These are phyloP conservation scores for Apophysomyces elegans DNA, from an alignment of 371 early-diverging fungal species.

Conservation along the genomic window DNA sequence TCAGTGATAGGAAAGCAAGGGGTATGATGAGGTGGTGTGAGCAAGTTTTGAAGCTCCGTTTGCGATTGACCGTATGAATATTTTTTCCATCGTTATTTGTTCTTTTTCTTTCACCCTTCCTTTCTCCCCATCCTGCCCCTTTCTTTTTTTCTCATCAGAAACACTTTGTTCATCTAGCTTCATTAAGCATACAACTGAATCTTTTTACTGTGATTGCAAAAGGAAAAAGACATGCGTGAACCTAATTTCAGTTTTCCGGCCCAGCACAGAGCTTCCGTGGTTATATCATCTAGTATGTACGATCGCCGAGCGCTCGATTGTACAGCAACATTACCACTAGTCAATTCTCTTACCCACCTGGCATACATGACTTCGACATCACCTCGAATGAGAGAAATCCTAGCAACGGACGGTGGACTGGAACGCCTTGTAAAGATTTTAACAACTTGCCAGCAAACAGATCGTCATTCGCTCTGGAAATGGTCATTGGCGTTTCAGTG, in stretches of 20 bases:
- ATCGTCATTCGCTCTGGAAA: slow-evolving; percentile 72
- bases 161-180: background rate
- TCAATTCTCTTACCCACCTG: slow-evolving; percentile 84
- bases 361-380: slow-evolving; percentile 81
- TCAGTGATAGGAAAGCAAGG: slow-evolving; percentile 9
- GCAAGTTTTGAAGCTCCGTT: slow-evolving; percentile 10
- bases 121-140: slow-evolving; percentile 10
- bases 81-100: slow-evolving; percentile 9
- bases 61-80: slow-evolving; percentile 2
- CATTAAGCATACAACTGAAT: background rate
- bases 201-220: background rate
- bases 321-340: slow-evolving; percentile 81
- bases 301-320: slow-evolving; percentile 89
- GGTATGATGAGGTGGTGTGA: slow-evolving; percentile 12
- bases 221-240: slow-evolving; percentile 65
- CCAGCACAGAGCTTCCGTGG: slow-evolving; percentile 76
- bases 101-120: slow-evolving; percentile 12
- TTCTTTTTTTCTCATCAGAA: slow-evolving; percentile 9
- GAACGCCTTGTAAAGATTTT: slow-evolving; percentile 83
- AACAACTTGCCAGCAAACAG: slow-evolving; percentile 54
- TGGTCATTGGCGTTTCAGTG: slow-evolving; percentile 84
- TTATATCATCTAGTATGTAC: slow-evolving; percentile 77
- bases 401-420: slow-evolving; percentile 87
- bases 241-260: slow-evolving; percentile 76
- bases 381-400: slow-evolving; percentile 75